Base-by-base conservation (phyloP, 257 asterid genomes). In the Nyctanthes arbortristis region DNA sequence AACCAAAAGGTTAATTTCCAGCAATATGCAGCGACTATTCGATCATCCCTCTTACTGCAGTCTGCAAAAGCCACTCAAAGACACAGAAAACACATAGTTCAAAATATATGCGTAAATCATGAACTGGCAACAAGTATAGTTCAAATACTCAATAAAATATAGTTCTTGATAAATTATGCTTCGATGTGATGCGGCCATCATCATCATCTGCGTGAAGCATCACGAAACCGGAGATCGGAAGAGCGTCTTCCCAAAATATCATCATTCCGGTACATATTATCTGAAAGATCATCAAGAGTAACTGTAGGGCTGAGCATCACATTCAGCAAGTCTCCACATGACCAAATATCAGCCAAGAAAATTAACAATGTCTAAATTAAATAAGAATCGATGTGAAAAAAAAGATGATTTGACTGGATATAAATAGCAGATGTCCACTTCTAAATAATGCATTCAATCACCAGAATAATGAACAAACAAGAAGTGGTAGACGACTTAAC, bases 211-310 rank as follows among this genome's bases (percentile, higher is more conserved):
- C 8, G 30, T 52, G 6, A 10, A 22, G 59, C 24, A n/a, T 25
- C 22, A 69, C 49, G 36, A 33, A 36, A 56, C 57, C 72, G 80
- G 36, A 33, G 32, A 56, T 61, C 72, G 80, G 56, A 78, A 83
- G 5, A 76, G 88, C 75, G 64, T 1, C 82, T 80, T 74, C 88
- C 91, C 59, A 85, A 73, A 55, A 85, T 85, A 81, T 85, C 91
- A 1, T 85, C 87, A 25, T 83, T 85, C 16, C 88, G 84, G 82
- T 69, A 85, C 72, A 83, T 73, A 81, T 79, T 69, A 85, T 87
- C 91, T 85, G 82, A 32, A 78, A 71, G n/a, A 61, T 24, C n/a
- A 65, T 32, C 12, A 66, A 16, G 20, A 18, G 32, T n/a, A 14
- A 37, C 31, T 29, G 27, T 37, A 30, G 30, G 22, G 7, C 28